phyloP scores from a whole-genome alignment of 495 filamentous ascomycete genomes.

The Articulospora tetracladia region DNA sequence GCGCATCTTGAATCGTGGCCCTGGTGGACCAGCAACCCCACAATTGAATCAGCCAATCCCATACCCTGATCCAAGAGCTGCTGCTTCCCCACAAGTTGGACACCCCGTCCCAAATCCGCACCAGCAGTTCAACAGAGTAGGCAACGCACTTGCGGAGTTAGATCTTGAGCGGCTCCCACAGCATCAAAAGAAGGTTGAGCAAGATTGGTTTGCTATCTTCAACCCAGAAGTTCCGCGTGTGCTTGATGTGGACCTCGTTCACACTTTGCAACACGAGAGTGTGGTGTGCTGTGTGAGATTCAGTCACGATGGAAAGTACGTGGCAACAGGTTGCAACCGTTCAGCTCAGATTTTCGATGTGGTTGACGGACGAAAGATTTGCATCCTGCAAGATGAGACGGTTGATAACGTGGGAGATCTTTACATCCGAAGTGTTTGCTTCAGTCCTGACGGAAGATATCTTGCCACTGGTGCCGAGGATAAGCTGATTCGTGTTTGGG shows the following conservation, averaged over 20 bases:
- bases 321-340: slow-evolving; percentile 85
- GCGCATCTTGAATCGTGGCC: slow-evolving; percentile 46
- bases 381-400: slow-evolving; percentile 75
- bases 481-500: slow-evolving; percentile 90
- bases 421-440: slow-evolving; percentile 89
- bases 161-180: slow-evolving; percentile 80
- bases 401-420: slow-evolving; percentile 82
- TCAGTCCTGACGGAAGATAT: slow-evolving; percentile 86
- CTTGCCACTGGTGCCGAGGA: slow-evolving; percentile 88
- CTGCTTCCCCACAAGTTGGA: slow-evolving; percentile 75
- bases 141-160: slow-evolving; percentile 82
- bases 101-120: slow-evolving; percentile 69
- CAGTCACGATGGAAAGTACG: slow-evolving; percentile 82
- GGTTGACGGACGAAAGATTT: slow-evolving; percentile 69
- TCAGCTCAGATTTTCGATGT: slow-evolving; percentile 92
- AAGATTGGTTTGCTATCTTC: slow-evolving; percentile 88
- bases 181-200: slow-evolving; percentile 75
- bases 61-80: slow-evolving; percentile 71
- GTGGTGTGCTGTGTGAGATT: slow-evolving; percentile 91
- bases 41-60: slow-evolving; percentile 80
- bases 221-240: slow-evolving; percentile 80
- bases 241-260: slow-evolving; percentile 83
- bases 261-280: slow-evolving; percentile 80
- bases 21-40: slow-evolving; percentile 79
- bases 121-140: slow-evolving; percentile 54